Base-by-base conservation (phyloP, 2,329 filamentous ascomycete species). In the Penicillium sp. region DNA sequence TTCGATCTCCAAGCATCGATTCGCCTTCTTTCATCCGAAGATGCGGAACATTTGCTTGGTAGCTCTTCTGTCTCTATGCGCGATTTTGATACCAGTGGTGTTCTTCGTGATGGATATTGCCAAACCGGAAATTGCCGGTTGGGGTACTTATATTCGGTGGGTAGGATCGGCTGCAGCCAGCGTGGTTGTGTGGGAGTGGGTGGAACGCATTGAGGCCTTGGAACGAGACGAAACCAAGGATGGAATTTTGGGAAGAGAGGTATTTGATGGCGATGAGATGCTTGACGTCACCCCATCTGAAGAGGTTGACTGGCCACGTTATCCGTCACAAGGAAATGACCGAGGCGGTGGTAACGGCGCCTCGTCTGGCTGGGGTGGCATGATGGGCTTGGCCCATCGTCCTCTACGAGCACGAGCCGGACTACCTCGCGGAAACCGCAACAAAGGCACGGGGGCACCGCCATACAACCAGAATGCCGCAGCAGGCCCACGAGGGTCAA, bases 101-200 rank as follows among this genome's bases (percentile, higher is more conserved):
- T 97, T 97, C 71, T 97, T 97, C 71, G 89, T 96, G 54, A 80
- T 95, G 62, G 92, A 97, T 69, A 92, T 97, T 45, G 88, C 88
- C 8, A 88, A 93, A 65, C 88, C 90, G 24, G 86, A 90, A 57
- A 88, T 96, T 57, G 90, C 90, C 38, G 90, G 89, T 8, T 97
- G 92, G 92, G 92, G 92, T 68, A 92, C 96, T 67, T 97, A 96
- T 68, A 92, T 96, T 43, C 82, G 92, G 66, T 97, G 92, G 92
- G 92, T 96, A n/a, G 92, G 92, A 45, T 92, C 92, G 1, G 92
- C 92, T 0, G 92, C 92, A 1, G 92, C 92, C 27, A 96, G 91
- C 74, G 92, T 96, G n/a, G 90, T 96, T 21, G 92, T 97, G 2
- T 97, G 92, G 92, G 92, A 97, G 73, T 97, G 92, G 92, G 92